Base-by-base conservation (phyloP, 2,329 filamentous ascomycete genomes). In the Pseudogymnoascus sp. region DNA sequence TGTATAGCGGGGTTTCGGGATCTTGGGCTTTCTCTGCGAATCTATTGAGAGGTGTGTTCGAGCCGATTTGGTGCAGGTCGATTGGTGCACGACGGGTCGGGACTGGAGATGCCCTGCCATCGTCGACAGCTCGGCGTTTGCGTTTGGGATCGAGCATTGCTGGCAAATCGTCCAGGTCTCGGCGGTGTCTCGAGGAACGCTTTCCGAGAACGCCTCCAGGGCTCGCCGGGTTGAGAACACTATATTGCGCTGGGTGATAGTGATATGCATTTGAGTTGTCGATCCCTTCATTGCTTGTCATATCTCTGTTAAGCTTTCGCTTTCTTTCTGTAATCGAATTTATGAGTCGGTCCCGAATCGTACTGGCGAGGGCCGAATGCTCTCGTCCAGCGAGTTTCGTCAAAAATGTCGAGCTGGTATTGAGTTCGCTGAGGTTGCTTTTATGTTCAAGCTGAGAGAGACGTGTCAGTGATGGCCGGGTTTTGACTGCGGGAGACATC, bases 221-320 rank as follows among this genome's bases (percentile, higher is more conserved):
- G 71, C 84, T 88, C 31, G 82, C 77, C 19, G 84, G 86, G 72
- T 87, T 86, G 61, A 82, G 82, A 62, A 88, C 78, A 71, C 83
- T 86, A 73, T 86, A 89, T 71, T 89, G 86, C 66, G 85, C 87
- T 14, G 86, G 86, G 69, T 89, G 86, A 62, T 88, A 77, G 35
- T 88, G 80, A 26, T 88, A 76, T 16, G 86, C 85, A 53, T 83
- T 87, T 29, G 83, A 83, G 71, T 88, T 86, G 65, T 82, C 82
- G 62, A 89, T 87, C 7, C 33, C 47, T 70, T 89, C 86, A 47
- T 88, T 77, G 2, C 85, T 84, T 70, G 88, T 86, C 71, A 88
- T 88, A 69, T 89, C 86, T 69, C 84, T 82, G 61, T 81, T 82
- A 31, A 89, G 75, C 35, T 86, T 81, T 68, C 82, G 82, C 72